Base-by-base conservation (phyloP, 129 eudicot species). In the Escallonia rubra region DNA sequence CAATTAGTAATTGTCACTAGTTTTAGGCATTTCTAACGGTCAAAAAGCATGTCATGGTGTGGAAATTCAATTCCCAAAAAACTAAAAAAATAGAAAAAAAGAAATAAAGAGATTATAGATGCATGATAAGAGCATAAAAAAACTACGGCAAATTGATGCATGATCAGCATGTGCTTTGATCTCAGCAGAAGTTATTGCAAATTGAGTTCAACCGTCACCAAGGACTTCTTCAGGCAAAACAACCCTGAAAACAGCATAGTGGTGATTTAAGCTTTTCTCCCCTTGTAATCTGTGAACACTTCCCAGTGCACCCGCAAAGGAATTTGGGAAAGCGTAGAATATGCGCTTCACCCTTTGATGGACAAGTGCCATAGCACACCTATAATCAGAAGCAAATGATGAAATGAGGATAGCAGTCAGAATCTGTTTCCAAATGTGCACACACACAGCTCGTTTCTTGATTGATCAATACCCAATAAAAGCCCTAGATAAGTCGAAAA, bases 291-390 rank as follows among this genome's bases (percentile, higher is more conserved):
- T 93, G 67, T 93, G 86, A 54, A 86, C 95, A 76, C 96, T 89
- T 66, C 96, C 98, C 45, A 93, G 80, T 2, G 90, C 98, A 41
- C 98, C 98, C 7, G 82, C 86, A n/a, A 11, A 78, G 38, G 81
- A 72, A 65, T 93, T 93, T 10, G 93, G 95, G 70, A 82, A 89
- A 9, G 90, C 92, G 61, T 82, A 93, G 74, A 93, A 93, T 75
- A 93, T 87, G 2, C 98, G 92, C 80, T 77, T 82, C 11, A 93
- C 61, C 61, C 98, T 76, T 73, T 93, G 98, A 82, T 93, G 98
- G 43, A 89, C 96, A 57, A 93, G 90, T 41, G 98, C 98, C 98
- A 93, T 89, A 6, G 98, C 91, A 61, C 98, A 92, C 97, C 97
- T 91, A 61, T 43, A 63, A 50, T n/a, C 66, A 45, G 40, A 61